Conservation (phyloP, 257 asterid genomes). For the Pogostemon cablin region DNA sequence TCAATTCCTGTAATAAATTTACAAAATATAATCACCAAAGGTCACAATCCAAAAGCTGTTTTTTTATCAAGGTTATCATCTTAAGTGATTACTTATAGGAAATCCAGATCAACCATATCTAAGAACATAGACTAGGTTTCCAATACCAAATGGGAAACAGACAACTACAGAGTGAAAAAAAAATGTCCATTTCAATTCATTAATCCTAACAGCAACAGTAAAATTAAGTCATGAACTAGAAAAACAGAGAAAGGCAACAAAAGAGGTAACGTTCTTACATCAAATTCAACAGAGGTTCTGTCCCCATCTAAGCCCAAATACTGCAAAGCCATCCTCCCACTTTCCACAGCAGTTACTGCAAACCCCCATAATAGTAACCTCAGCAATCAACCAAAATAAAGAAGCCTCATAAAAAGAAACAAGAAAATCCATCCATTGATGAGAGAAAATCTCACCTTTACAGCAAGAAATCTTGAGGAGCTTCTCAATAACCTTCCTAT, state of each 20-base stretch:
- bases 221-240: neutral
- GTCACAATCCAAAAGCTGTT: neutral
- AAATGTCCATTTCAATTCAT: neutral
- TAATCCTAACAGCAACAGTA: neutral
- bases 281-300: slow-evolving; percentile 53
- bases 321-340: slow-evolving; percentile 88
- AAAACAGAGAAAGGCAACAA: neutral
- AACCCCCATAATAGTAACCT: neutral
- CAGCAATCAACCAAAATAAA: slow-evolving; percentile 5
- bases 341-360: slow-evolving; percentile 90
- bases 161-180: neutral
- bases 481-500: slow-evolving; percentile 71
- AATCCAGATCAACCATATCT: neutral
- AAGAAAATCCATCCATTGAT: neutral
- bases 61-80: neutral
- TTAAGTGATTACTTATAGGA: neutral
- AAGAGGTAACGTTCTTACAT: slow-evolving; percentile 45
- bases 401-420: neutral
- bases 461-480: slow-evolving; percentile 74
- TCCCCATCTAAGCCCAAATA: slow-evolving; percentile 87
- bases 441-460: slow-evolving; percentile 49
- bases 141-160: neutral
- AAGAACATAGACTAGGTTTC: neutral
- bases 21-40: neutral
- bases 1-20: slow-evolving; percentile 55